Base-by-base conservation (phyloP, 176 grass and related monocot genomes). In the Tuctoria greenei region DNA sequence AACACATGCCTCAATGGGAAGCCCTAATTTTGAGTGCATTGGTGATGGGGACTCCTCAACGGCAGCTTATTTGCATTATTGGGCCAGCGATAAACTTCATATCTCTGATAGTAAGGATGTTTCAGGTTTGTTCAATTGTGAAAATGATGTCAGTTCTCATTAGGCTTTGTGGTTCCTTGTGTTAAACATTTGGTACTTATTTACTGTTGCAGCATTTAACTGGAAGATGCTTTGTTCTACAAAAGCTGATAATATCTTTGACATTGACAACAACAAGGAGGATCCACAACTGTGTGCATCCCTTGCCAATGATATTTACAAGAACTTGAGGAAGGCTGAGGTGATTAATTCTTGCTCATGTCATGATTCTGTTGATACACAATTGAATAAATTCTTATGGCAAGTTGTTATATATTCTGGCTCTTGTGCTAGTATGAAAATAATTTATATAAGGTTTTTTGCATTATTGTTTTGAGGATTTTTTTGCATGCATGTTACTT, bases 301-400 rank as follows among this genome's bases (percentile, higher is more conserved):
- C 61, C 79, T 97, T 81, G 81, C 84, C 73, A 69, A 40, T 59
- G 94, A 97, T 7, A 51, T 51, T 35, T 16, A 17, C 64, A 87
- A 80, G 56, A 85, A 91, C 73, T 81, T 97, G 75, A 86, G 84
- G 8, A 56, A 81, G 31, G 86, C 88, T 83, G 94, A 97, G 94
- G 91, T 97, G 67, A 79, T 66, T 36, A 7, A 61, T 73, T 82
- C 40, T 87, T 82, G 5, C 39, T 42, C 79, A 72, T 56, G 46
- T 10, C 25, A 5, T 8, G 8, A 14, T 36, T 55, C 38, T 66
- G 17, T 16, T 75, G 27, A 66, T 43, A 64, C 64, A 12, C 64
- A 69, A 67, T 14, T 68, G 37, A 61, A 54, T 80, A 0, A 7
- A 40, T 59, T 54, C 61, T 47, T 86, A 54, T 69, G 65, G 9